phyloP scores from a whole-genome alignment of 805 yeast genomes.

The Limtongia smithiae region DNA sequence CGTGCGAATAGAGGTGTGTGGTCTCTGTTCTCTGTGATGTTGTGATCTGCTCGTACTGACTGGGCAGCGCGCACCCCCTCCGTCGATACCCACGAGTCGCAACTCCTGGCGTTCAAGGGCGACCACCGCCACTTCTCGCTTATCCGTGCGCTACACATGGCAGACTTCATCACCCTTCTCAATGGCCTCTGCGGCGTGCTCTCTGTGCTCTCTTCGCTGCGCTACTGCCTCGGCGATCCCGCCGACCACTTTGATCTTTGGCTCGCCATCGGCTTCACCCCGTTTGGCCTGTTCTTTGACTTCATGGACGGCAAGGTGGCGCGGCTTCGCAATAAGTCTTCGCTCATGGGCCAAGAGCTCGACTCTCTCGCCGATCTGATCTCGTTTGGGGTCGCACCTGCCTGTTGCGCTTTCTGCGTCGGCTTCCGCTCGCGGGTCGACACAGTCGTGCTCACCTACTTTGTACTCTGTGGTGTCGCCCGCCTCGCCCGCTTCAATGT shows the following conservation, averaged over 20 bases:
- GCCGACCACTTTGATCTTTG: slow-evolving; percentile 59
- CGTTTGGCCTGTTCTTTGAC: slow-evolving; percentile 91
- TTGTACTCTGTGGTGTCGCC: slow-evolving; percentile 90
- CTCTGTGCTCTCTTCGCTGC: slow-evolving; percentile 77
- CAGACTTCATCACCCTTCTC: slow-evolving; percentile 90
- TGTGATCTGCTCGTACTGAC: no score
- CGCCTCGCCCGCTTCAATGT: slow-evolving; percentile 95
- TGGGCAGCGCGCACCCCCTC: slow-evolving; percentile 16
- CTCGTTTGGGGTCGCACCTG: slow-evolving; percentile 95
- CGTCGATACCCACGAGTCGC: slow-evolving; percentile 48
- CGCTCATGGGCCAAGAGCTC: slow-evolving; percentile 94
- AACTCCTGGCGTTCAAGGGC: slow-evolving; percentile 72
- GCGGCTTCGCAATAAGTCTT: slow-evolving; percentile 83
- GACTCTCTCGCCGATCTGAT: slow-evolving; percentile 90
- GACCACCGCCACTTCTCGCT: slow-evolving; percentile 84
- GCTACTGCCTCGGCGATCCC: slow-evolving; percentile 64
- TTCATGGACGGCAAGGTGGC: slow-evolving; percentile 98
- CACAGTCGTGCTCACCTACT: slow-evolving; percentile 67
- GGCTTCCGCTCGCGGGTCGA: slow-evolving; percentile 86
- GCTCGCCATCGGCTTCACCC: slow-evolving; percentile 83
- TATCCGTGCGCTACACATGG: slow-evolving; percentile 80
- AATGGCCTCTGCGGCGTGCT: slow-evolving; percentile 94
- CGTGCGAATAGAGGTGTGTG: neutral
- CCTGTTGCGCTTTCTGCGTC: slow-evolving; percentile 83
- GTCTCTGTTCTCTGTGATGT: neutral